Percentiles rank a stretch among this genome's conserved stretches.
Evolutionary conservation across 208 protist species (phyloP).

Genomic region (Acanthamoeba pearcei): DNA sequence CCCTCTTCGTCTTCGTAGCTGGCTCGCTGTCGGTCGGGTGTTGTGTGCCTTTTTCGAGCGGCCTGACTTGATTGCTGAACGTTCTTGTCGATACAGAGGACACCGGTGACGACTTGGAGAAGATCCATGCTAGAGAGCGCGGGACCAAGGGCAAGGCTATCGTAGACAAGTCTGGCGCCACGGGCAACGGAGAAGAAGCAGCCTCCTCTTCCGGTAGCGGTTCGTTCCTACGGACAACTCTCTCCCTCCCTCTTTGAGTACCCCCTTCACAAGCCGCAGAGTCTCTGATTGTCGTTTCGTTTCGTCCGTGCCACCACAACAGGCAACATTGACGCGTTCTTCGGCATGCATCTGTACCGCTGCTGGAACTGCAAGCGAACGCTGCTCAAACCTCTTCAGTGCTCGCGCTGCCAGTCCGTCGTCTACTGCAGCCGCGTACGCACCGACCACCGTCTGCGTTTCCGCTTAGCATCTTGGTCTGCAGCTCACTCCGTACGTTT

Average conservation of each 20-base stretch:
- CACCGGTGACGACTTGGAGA: constrained; percentile 31
- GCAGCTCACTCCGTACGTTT: not conserved
- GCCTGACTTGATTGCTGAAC: too few relatives aligned
- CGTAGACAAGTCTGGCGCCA: not conserved
- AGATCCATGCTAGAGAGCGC: constrained; percentile 58
- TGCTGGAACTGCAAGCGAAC: constrained; percentile 63
- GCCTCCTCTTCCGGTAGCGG: not conserved
- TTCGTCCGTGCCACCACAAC: not conserved
- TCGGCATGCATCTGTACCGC: constrained; percentile 67
- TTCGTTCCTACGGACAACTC: not conserved
- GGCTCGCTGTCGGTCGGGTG: not conserved
- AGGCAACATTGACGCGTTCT: constrained; percentile 63
- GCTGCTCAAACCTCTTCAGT: constrained; percentile 70
- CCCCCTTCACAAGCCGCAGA: not conserved
- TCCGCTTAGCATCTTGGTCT: not conserved
- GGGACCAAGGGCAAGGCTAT: not conserved
- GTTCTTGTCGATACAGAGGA: not conserved
- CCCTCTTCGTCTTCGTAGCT: not conserved
- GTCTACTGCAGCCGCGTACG: constrained; percentile 73
- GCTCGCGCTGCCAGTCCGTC: constrained; percentile 60
- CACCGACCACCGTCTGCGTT: too few relatives aligned
- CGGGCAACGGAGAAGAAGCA: not conserved
- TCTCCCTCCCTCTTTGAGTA: too few relatives aligned
- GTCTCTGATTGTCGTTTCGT: too few relatives aligned
- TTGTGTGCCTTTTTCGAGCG: too few relatives aligned